Percentiles rank a stretch among this genome's conserved stretches.
Conservation (phyloP, 768 basidiomycete species). For the Trametes maxima region DNA sequence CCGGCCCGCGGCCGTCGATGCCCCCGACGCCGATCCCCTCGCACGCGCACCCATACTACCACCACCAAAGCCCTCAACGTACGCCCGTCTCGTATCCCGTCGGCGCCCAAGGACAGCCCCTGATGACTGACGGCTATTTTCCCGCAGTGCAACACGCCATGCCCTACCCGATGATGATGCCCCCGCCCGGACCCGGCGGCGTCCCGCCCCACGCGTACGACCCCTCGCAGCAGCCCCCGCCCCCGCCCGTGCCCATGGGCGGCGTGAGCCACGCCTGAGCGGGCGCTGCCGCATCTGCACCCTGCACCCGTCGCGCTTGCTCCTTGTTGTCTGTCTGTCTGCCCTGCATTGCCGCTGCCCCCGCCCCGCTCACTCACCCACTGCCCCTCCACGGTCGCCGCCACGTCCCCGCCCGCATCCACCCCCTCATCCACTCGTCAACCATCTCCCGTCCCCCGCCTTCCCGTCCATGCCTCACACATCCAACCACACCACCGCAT, state of each 20-base stretch:
- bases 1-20: conserved; percentile 82
- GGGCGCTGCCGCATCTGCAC: no score
- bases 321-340: background rate
- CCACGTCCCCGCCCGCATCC: background rate
- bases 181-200: conserved; percentile 65
- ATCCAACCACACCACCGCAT: no score
- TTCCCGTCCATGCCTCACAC: no score
- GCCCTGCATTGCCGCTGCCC: conserved; percentile 7
- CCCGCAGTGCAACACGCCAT: conserved; percentile 78
- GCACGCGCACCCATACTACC: conserved; percentile 86
- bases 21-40: conserved; percentile 89
- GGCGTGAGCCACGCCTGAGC: conserved; percentile 56
- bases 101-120: conserved; percentile 20
- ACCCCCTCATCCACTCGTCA: conserved; percentile 1
- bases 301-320: background rate
- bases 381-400: background rate
- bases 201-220: conserved; percentile 77
- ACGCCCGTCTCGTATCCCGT: conserved; percentile 34
- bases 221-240: conserved; percentile 47
- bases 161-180: conserved; percentile 93
- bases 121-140: conserved; percentile 24
- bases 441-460: background rate
- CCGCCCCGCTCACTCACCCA: conserved; percentile 6
- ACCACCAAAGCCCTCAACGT: conserved; percentile 84
- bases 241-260: conserved; percentile 76